phyloP scores from a whole-genome alignment of 768 basidiomycete species.

The Lactarius hatsudake region DNA sequence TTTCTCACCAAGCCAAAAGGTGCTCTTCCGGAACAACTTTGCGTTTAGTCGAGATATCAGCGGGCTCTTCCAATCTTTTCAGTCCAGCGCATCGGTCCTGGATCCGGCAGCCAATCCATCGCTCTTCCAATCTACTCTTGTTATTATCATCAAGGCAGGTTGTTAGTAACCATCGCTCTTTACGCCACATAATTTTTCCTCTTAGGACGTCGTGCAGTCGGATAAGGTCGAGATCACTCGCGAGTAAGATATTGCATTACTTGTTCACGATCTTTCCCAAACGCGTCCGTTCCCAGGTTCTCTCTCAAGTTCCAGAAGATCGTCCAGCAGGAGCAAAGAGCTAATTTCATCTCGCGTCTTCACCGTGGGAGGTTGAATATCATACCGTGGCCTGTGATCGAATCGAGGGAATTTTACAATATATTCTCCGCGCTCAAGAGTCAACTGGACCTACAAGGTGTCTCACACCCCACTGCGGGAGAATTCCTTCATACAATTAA shows the following conservation, averaged over 20 bases:
- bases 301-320: slow-evolving; percentile 57
- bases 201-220: slow-evolving; percentile 60
- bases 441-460: slow-evolving; percentile 45
- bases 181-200: neutral
- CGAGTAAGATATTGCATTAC: slow-evolving; percentile 42
- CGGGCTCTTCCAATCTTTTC: slow-evolving; percentile 60
- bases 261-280: neutral
- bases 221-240: slow-evolving; percentile 56
- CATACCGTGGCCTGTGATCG: slow-evolving; percentile 67
- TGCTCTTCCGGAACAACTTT: slow-evolving; percentile 65
- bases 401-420: slow-evolving; percentile 57
- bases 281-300: slow-evolving; percentile 40
- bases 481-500: slow-evolving; percentile 58
- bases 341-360: slow-evolving; percentile 60
- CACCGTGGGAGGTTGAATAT: slow-evolving; percentile 56
- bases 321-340: slow-evolving; percentile 57
- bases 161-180: neutral
- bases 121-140: slow-evolving; percentile 56
- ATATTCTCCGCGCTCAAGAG: slow-evolving; percentile 49
- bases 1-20: slow-evolving; percentile 42
- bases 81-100: slow-evolving; percentile 54
- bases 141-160: slow-evolving; percentile 60
- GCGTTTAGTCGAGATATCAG: slow-evolving; percentile 60
- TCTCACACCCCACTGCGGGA: slow-evolving; percentile 50
- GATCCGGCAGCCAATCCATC: slow-evolving; percentile 58